Evolutionary conservation across 345 rosid species (phyloP).

Genomic region (Garcia nutans): DNA sequence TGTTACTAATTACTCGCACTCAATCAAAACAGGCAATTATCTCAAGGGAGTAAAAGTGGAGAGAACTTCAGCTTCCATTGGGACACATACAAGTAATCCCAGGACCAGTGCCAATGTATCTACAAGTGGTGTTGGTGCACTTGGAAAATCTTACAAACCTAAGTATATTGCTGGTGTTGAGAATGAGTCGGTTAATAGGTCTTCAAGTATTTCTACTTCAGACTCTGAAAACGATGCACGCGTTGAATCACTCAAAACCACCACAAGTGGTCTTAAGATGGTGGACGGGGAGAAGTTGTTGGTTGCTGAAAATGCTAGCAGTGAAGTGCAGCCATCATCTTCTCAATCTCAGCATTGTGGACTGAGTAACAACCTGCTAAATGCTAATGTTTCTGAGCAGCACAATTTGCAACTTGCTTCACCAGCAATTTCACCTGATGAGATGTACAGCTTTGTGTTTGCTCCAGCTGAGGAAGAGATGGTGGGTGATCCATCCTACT

Average conservation of each 20-base stretch:
- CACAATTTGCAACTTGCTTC: conserved; percentile 72
- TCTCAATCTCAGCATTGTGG: conserved; percentile 41
- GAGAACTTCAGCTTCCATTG: conserved; percentile 37
- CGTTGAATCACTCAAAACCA: conserved; percentile 36
- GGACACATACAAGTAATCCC: conserved; percentile 30
- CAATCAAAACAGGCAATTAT: conserved; percentile 66
- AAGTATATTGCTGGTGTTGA: conserved; percentile 29
- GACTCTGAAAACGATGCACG: conserved; percentile 51
- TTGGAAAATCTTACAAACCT: conserved; percentile 36
- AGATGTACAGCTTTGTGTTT: conserved; percentile 82
- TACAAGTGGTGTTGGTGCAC: conserved; percentile 39
- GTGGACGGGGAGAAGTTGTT: conserved; percentile 32
- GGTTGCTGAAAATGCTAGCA: conserved; percentile 38
- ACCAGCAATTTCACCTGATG: conserved; percentile 89
- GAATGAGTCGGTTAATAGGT: conserved; percentile 37
- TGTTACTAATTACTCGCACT: conserved; percentile 62
- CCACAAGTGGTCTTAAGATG: conserved; percentile 35
- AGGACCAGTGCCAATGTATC: conserved; percentile 33
- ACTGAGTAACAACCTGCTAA: conserved; percentile 39
- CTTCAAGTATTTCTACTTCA: conserved; percentile 43
- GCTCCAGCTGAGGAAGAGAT: conserved; percentile 82
- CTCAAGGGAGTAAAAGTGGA: conserved; percentile 62
- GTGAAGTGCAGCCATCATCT: conserved; percentile 36
- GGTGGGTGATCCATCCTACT: conserved; percentile 83
- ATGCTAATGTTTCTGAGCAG: conserved; percentile 51